Base-by-base conservation (phyloP, 108 stramenopile species). In the Conticribra guillardii region DNA sequence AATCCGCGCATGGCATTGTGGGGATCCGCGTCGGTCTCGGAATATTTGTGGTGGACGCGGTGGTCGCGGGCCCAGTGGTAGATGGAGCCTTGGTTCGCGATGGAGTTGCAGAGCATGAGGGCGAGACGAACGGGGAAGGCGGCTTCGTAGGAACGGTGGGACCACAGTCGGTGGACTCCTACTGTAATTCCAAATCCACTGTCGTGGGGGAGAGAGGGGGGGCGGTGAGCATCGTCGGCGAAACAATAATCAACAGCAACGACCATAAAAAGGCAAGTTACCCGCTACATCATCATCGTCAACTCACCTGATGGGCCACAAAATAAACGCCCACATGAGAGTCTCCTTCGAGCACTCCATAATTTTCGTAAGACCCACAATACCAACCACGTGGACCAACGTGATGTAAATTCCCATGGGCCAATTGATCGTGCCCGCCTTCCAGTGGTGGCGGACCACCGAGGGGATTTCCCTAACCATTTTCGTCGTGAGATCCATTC, bases 1-100 rank as follows among this genome's bases (percentile, higher is more conserved):
- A 99, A 99, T n/a, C 99, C 99, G 3, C 98, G 87, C 46, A 82
- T 94, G 67, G 99, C 98, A 69, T 99, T 96, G 91, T 99, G 96
- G n/a, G 99, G 99, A 71, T 99, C 99, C 9, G 97, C 97, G 54
- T 96, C 94, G 16, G 96, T 96, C 80, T 99, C 99, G 0, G 93
- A 93, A 76, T 96, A 92, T 82, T 99, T 99, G 94, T 99, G 99
- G 81, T 99, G 99, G 29, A 99, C 99, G 32, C 99, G 91, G 80
- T 96, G 96, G 63, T 96, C 96, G 52, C 96, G 92, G 26, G 96
- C 81, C 99, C 99, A 99, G 88, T 99, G 99, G 84, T 82, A 98
- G 73, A 99, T 98, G 60, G 86, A 89, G 44, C 99, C 99, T 83
- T 98, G 98, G 78, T 99, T 99, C 73, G 99, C 99, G 67, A 99